Evolutionary conservation across 441 rosid species (phyloP).

Genomic region (Euphorbia schlechtendalii): DNA sequence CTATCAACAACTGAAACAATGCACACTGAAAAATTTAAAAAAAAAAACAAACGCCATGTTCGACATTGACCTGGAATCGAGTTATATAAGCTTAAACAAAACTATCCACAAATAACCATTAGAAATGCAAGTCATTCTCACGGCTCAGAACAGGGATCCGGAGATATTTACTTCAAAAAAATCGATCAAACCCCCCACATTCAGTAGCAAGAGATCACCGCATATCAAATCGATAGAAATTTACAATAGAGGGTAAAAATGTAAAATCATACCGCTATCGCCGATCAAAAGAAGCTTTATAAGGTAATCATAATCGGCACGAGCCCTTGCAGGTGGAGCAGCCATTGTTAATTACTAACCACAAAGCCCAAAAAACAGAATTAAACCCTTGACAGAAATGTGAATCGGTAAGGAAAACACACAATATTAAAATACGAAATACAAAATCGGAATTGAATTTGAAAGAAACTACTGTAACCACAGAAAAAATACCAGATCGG

Average conservation of each 20-base stretch:
- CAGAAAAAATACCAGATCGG: conserved; percentile 46
- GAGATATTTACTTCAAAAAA: not conserved
- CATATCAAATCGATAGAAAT: not conserved
- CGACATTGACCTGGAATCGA: not conserved
- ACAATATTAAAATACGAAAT: conserved; percentile 4
- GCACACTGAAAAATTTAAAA: not conserved
- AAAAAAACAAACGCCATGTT: not conserved
- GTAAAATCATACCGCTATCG: conserved; percentile 27
- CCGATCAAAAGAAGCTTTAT: conserved; percentile 36
- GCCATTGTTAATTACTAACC: conserved; percentile 22
- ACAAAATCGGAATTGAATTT: no score
- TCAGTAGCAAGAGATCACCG: no score
- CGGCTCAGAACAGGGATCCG: not conserved
- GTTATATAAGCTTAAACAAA: not conserved
- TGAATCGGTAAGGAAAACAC: not conserved
- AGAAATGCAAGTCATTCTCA: conserved; percentile 1
- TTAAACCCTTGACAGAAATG: conserved; percentile 12
- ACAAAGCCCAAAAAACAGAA: conserved; percentile 2
- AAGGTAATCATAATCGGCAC: conserved; percentile 34
- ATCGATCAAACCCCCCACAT: not conserved
- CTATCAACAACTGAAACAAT: not conserved
- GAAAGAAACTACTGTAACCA: not conserved
- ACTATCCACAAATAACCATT: not conserved
- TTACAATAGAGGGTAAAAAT: not conserved
- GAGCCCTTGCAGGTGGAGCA: conserved; percentile 34